phyloP scores from a whole-genome alignment of 2,329 filamentous ascomycete genomes.

The Xylariaceae sp. region DNA sequence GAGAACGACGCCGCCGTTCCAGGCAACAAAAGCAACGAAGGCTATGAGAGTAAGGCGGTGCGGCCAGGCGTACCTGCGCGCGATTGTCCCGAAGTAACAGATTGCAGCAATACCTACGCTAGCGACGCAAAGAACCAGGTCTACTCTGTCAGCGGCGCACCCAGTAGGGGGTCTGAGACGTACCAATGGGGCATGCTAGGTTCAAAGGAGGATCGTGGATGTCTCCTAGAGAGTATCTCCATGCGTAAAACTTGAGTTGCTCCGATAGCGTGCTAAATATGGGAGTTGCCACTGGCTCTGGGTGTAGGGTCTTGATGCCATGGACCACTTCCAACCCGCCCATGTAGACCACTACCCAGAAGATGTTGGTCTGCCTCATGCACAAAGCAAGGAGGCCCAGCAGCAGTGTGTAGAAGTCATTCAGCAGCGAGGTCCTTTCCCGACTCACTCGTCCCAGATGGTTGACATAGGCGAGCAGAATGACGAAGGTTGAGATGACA shows the following conservation, averaged over 20 bases:
- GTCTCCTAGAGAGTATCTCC: conserved; percentile 52
- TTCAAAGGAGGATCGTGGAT: conserved; percentile 58
- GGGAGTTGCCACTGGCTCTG: conserved; percentile 36
- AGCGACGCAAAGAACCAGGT: conserved; percentile 58
- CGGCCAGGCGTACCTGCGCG: conserved; percentile 55
- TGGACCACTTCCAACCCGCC: conserved; percentile 62
- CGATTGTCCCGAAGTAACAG: conserved; percentile 49
- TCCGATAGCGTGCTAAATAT: conserved; percentile 37
- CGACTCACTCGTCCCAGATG: conserved; percentile 50
- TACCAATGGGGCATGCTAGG: conserved; percentile 55
- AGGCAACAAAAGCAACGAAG: conserved; percentile 76
- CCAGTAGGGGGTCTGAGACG: conserved; percentile 14
- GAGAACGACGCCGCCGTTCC: conserved; percentile 91
- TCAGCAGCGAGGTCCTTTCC: conserved; percentile 38
- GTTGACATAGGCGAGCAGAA: conserved; percentile 69
- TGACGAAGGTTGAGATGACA: conserved; percentile 75
- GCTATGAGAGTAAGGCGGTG: conserved; percentile 64
- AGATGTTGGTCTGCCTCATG: conserved; percentile 94
- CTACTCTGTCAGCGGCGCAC: conserved; percentile 37
- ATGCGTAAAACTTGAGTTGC: conserved; percentile 43
- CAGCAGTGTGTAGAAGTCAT: conserved; percentile 49
- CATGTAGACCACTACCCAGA: conserved; percentile 85
- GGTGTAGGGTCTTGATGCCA: conserved; percentile 50
- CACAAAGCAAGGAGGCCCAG: conserved; percentile 68
- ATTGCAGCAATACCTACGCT: conserved; percentile 65